Evolutionary conservation across 2,329 filamentous ascomycete species (phyloP), one percentile per base, ranked within the genome.

Genomic region (Dothideomycetes sp.): DNA sequence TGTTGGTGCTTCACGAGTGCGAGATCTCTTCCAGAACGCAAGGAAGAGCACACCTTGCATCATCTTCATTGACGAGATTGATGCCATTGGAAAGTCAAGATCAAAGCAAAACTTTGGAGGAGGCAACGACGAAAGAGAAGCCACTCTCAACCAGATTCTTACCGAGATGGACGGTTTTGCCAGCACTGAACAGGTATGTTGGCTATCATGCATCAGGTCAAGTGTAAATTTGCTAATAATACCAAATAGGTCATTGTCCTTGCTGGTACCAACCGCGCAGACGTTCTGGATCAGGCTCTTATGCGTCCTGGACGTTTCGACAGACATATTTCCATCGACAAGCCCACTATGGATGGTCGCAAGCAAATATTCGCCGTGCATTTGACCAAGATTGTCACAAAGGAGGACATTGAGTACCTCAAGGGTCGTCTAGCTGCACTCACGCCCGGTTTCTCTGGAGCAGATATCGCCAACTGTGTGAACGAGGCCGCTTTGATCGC

Each of bases 151-250:
- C 64, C 91, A 98, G 66, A 96, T 98, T 47, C 70, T 98, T 40
- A 98, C 91, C 0, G 91, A 98, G 63, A 98, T 98, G 91, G 91
- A 98, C 60, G 91, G 89, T 44, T 96, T 96, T 78, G 95, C 95
- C 64, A 96, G 89, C 6, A 78, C 82, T 2, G 89, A 96, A 56
- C 89, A 96, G 65, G 37, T 40, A 8, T 19, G 37, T n/a, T 8
- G 3, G 6, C 9, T 16, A 4, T 10, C 5, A 2, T 2, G 7
- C 11, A 32, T 7, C 13, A 18, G 15, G 10, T 17, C 13, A 8
- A 3, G n/a, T n/a, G n/a, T n/a, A n/a, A 13, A n/a, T 9, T 13
- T 18, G 3, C 36, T 39, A 32, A 39, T 17, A 3, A 1, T 24
- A n/a, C 10, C 3, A 4, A 11, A 25, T n/a, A 40, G 37, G 84